phyloP scores from a whole-genome alignment of 352 stramenopile species.

The Phytophthora pluvialis region DNA sequence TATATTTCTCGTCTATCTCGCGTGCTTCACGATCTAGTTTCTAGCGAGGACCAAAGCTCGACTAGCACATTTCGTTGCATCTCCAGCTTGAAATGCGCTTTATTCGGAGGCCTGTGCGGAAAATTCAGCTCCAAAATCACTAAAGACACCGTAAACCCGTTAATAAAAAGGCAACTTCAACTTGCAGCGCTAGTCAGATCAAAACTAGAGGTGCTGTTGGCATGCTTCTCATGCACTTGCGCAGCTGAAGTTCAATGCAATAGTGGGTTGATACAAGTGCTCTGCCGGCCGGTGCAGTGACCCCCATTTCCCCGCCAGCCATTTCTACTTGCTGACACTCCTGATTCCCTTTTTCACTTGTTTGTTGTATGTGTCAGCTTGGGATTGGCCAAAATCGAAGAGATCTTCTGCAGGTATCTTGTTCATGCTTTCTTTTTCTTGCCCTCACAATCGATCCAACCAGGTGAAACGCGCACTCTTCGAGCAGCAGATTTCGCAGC shows the following conservation, averaged over 20 bases:
- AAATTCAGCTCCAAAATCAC: too few species aligned
- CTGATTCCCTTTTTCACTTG: constrained; percentile 20
- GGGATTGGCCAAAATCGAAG: constrained; percentile 22
- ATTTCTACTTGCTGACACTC: constrained; percentile 7
- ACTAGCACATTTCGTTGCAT: too few species aligned
- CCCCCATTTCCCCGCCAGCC: constrained; percentile 11
- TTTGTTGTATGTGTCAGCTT: constrained; percentile 3
- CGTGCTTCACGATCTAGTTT: too few species aligned
- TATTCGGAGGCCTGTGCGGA: too few species aligned
- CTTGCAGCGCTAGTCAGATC: constrained; percentile 10
- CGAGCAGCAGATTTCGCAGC: background rate
- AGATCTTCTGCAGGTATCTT: constrained; percentile 31
- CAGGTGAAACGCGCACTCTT: constrained; percentile 1
- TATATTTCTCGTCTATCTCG: too few species aligned
- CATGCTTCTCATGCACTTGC: constrained; percentile 2
- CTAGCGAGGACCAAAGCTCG: too few species aligned
- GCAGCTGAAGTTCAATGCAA: background rate
- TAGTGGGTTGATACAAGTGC: background rate
- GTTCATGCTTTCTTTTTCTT: constrained; percentile 17
- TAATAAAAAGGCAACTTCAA: constrained; percentile 29
- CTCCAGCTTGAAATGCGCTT: too few species aligned
- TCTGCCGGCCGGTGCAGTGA: constrained; percentile 6
- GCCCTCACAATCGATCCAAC: constrained; percentile 18
- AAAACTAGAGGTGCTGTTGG: background rate
- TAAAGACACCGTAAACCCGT: background rate